Evolutionary conservation across 768 basidiomycete genomes (phyloP), one percentile per base, ranked within the genome.

Genomic region (Serpula lacrymans): DNA sequence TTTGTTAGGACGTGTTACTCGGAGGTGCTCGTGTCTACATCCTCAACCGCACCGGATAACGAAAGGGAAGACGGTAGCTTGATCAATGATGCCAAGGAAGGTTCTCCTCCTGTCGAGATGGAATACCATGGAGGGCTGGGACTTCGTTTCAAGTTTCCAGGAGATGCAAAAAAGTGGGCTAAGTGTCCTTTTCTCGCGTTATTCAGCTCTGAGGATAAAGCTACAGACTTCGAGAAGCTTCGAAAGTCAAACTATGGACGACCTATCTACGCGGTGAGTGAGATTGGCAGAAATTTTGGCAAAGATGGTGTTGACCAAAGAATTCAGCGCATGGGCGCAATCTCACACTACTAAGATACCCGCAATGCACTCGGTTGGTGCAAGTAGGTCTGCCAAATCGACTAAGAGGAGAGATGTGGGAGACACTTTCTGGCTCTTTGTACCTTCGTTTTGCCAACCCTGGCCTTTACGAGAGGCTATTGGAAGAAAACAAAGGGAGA

Each of bases 351-450:
- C 70, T 98, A 14, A 88, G 95, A 23, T 99, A 97, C 62, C 95
- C 96, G 0, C 87, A 94, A 61, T 93, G 91, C 56, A 96, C 94
- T 29, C 85, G 96, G n/a, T 78, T 99, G 20, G 85, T 98, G 1
- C 95, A 96, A 65, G 95, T 98, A 39, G 96, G 96, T 34, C 73
- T 99, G 3, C 96, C 96, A 2, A 96, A 94, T 52, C 74, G 92
- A 13, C 72, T 99, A 7, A 80, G 96, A 17, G 96, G 96, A 11
- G 96, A 98, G 61, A 85, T 98, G 69, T 99, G 96, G 96, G 96
- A 99, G 64, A 87, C 90, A 0, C 75, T 97, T 10, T 95, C 93
- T 4, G 96, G 96, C 0, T 95, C 94, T 4, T 69, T 97, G 39
- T 95, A 82, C 62, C 79, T 96, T 13, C 90, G 96, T 10, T 92